Evolutionary conservation across 371 early-diverging fungal species (phyloP).

Genomic region (Actinomortierella ambigua): DNA sequence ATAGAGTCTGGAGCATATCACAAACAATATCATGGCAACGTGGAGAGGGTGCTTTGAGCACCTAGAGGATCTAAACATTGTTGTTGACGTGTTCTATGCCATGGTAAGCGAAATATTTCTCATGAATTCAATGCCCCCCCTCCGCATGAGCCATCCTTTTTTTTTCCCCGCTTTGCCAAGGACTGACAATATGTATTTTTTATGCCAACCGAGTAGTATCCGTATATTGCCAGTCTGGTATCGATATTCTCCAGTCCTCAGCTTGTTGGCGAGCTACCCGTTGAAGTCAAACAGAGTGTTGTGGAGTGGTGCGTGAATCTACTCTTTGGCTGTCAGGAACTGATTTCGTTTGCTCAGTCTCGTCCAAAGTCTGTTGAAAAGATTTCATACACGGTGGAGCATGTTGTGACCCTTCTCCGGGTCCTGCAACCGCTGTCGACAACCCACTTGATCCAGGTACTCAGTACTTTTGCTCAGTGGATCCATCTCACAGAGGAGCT

Average conservation of each 20-base stretch:
- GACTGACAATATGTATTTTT: background rate
- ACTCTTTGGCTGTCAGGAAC: slow-evolving; percentile 16
- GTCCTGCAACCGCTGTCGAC: slow-evolving; percentile 17
- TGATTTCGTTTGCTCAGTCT: slow-evolving; percentile 8
- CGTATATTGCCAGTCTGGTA: slow-evolving; percentile 22
- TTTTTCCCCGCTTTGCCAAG: no score
- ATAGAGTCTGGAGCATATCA: slow-evolving; percentile 18
- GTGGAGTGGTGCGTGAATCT: slow-evolving; percentile 31
- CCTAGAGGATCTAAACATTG: slow-evolving; percentile 15
- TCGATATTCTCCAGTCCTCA: slow-evolving; percentile 4
- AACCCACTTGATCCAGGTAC: slow-evolving; percentile 15
- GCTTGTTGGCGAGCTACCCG: background rate
- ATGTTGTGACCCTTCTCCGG: slow-evolving; percentile 12
- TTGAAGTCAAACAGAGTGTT: slow-evolving; percentile 4
- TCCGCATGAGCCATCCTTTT: no score
- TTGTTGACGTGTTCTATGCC: slow-evolving; percentile 33
- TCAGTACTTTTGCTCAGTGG: no score
- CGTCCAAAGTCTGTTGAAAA: slow-evolving; percentile 11
- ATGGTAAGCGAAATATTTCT: slow-evolving; percentile 9
- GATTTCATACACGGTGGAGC: slow-evolving; percentile 19
- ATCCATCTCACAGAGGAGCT: no score
- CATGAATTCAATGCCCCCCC: no score
- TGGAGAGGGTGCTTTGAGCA: slow-evolving; percentile 24
- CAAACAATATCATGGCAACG: slow-evolving; percentile 11
- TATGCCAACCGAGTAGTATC: slow-evolving; percentile 13